A percentile compares a stretch with the other conserved stretches of the same genome.
Conservation (phyloP, 805 yeast species). For the Candida nonsorbophila region DNA sequence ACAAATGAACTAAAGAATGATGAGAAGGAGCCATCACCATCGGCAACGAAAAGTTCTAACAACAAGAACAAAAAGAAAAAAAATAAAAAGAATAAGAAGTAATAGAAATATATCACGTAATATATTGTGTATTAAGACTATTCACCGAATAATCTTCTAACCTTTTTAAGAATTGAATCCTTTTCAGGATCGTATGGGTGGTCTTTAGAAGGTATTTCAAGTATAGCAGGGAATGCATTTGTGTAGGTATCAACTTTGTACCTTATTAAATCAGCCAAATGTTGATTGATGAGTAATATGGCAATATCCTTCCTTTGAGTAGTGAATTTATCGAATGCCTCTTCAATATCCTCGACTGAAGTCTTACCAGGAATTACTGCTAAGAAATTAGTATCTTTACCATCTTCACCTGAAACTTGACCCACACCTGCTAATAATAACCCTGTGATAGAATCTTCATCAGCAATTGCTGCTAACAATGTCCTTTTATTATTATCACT, state of each 20-base stretch:
- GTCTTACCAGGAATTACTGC: slow-evolving; percentile 75
- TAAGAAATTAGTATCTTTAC: slow-evolving; percentile 74
- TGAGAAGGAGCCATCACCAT: neutral
- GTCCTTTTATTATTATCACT: slow-evolving; percentile 54
- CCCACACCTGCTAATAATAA: slow-evolving; percentile 94
- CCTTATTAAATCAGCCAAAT: slow-evolving; percentile 87
- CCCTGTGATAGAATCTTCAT: slow-evolving; percentile 96
- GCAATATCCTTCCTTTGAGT: slow-evolving; percentile 81
- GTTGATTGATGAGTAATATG: slow-evolving; percentile 87
- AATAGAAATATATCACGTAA: slow-evolving; percentile 3
- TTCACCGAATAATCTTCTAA: slow-evolving; percentile 92
- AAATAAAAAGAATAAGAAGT: slow-evolving; percentile 18
- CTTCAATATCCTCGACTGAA: slow-evolving; percentile 65
- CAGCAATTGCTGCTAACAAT: slow-evolving; percentile 90
- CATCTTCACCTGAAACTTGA: slow-evolving; percentile 62
- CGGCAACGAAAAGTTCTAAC: neutral
- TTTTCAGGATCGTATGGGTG: slow-evolving; percentile 99
- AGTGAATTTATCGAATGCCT: slow-evolving; percentile 73
- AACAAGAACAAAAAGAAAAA: slow-evolving; percentile 17
- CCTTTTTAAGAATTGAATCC: slow-evolving; percentile 92
- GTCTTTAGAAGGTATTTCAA: slow-evolving; percentile 97
- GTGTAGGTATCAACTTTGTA: slow-evolving; percentile 76
- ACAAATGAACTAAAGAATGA: slow-evolving; percentile 2
- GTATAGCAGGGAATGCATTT: slow-evolving; percentile 90
- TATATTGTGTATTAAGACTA: slow-evolving; percentile 18